phyloP scores from a whole-genome alignment of 2,329 filamentous ascomycete species.

The Trematosphaeria pertusa region DNA sequence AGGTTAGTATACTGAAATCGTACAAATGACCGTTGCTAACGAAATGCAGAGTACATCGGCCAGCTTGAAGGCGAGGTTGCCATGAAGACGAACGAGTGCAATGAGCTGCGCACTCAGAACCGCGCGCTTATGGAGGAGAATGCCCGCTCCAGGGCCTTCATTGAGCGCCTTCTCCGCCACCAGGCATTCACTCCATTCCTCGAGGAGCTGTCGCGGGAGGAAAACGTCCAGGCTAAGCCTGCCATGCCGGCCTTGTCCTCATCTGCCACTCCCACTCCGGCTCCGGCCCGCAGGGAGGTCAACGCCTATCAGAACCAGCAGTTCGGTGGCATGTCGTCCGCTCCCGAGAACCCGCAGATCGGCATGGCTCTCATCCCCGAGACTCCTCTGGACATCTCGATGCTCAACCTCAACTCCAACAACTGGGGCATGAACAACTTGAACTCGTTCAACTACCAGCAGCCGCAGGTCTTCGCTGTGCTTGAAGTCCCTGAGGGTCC shows the following conservation, averaged over 20 bases:
- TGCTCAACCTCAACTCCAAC: conserved; percentile 65
- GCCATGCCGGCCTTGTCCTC: conserved; percentile 35
- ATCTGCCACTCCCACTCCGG: conserved; percentile 39
- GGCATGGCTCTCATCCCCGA: conserved; percentile 86
- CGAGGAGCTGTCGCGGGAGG: conserved; percentile 50
- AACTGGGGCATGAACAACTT: conserved; percentile 61
- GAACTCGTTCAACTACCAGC: conserved; percentile 52
- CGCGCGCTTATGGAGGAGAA: conserved; percentile 84
- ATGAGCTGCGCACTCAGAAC: conserved; percentile 82
- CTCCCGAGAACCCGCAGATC: conserved; percentile 66
- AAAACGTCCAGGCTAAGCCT: conserved; percentile 41
- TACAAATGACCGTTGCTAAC: conserved; percentile 56
- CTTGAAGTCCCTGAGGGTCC: conserved; percentile 73
- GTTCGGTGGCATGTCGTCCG: conserved; percentile 49
- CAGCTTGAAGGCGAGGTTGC: conserved; percentile 92
- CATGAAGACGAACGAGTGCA: conserved; percentile 81
- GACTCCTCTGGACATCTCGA: conserved; percentile 75
- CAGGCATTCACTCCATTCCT: conserved; percentile 57
- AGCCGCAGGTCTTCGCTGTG: conserved; percentile 77
- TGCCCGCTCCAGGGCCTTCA: conserved; percentile 81
- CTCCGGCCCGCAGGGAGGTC: conserved; percentile 66
- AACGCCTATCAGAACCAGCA: conserved; percentile 65
- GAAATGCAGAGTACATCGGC: conserved; percentile 82
- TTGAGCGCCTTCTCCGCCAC: conserved; percentile 71
- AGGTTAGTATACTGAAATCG: conserved; percentile 65